phyloP scores from a whole-genome alignment of 1,284 basidiomycete genomes.

The Rhodotorula mucilaginosa region DNA sequence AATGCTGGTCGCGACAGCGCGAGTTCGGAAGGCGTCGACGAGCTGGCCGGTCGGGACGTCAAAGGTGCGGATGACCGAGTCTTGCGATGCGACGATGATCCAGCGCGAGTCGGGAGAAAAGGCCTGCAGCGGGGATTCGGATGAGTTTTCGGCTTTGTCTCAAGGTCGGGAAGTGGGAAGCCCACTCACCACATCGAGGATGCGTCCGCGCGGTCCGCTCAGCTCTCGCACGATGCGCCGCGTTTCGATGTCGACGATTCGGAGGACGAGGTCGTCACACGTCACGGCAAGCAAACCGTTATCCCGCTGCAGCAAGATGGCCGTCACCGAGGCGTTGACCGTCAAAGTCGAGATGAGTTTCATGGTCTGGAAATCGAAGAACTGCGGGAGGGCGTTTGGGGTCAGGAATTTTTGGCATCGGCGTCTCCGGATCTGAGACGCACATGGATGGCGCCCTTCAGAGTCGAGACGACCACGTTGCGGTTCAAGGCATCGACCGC shows the following conservation, averaged over 20 bases:
- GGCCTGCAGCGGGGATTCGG: slow-evolving; percentile 11
- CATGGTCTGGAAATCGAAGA: slow-evolving; percentile 91
- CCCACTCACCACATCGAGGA: slow-evolving; percentile 73
- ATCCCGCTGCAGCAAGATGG: slow-evolving; percentile 75
- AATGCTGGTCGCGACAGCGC: slow-evolving; percentile 85
- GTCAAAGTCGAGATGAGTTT: slow-evolving; percentile 66
- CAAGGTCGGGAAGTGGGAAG: neutral
- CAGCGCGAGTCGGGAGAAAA: slow-evolving; percentile 37
- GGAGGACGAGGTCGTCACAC: slow-evolving; percentile 81
- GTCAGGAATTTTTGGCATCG: neutral
- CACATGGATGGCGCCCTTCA: slow-evolving; percentile 84
- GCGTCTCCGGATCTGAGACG: slow-evolving; percentile 46
- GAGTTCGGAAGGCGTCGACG: slow-evolving; percentile 86
- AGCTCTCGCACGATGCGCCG: slow-evolving; percentile 81
- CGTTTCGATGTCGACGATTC: slow-evolving; percentile 90
- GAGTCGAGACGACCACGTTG: slow-evolving; percentile 73
- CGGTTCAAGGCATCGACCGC: slow-evolving; percentile 83
- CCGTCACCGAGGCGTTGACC: slow-evolving; percentile 67
- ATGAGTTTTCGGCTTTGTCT: neutral
- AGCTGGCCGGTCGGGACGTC: slow-evolving; percentile 90
- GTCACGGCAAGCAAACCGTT: slow-evolving; percentile 79
- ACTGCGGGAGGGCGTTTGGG: slow-evolving; percentile 55
- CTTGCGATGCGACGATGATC: slow-evolving; percentile 72
- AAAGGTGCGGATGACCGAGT: slow-evolving; percentile 90
- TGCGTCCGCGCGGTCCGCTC: slow-evolving; percentile 70